Evolutionary conservation across 352 stramenopile species (phyloP).

Genomic region (Stramenopiles sp.): DNA sequence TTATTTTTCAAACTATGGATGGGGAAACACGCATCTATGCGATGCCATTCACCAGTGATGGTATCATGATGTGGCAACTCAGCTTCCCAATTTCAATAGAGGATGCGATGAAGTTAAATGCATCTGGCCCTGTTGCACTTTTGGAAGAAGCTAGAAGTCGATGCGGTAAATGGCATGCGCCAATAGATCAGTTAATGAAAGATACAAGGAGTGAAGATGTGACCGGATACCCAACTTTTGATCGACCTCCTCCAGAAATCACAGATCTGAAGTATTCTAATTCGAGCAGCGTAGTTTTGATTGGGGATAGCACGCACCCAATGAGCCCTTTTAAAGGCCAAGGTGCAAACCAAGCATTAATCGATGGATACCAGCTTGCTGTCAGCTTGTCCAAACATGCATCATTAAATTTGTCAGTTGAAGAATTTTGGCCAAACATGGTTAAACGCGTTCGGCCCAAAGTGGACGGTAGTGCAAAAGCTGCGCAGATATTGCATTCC

Average conservation of each 20-base stretch:
- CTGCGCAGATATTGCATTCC: no score
- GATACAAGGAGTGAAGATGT: conserved; percentile 32
- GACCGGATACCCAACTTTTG: conserved; percentile 48
- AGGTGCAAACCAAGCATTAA: conserved; percentile 47
- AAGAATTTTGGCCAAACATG: no score
- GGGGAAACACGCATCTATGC: conserved; percentile 42
- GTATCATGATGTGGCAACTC: conserved; percentile 66
- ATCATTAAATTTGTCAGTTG: no score
- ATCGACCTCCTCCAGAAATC: conserved; percentile 26
- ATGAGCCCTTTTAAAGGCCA: conserved; percentile 58
- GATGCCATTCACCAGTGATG: conserved; percentile 32
- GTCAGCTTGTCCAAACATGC: no score
- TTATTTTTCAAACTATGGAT: conserved; percentile 50
- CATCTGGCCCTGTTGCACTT: conserved; percentile 21
- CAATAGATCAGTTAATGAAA: conserved; percentile 34
- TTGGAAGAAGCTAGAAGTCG: conserved; percentile 33
- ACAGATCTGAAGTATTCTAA: neutral
- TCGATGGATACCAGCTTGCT: conserved; percentile 41
- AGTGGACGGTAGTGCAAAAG: no score
- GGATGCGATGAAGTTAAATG: conserved; percentile 15
- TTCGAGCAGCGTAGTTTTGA: conserved; percentile 31
- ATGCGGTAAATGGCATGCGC: conserved; percentile 34
- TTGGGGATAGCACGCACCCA: conserved; percentile 51
- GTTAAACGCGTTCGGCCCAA: no score
- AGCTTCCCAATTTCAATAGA: conserved; percentile 38